phyloP scores from a whole-genome alignment of 768 basidiomycete genomes.

The Xerocomellus intermedius region DNA sequence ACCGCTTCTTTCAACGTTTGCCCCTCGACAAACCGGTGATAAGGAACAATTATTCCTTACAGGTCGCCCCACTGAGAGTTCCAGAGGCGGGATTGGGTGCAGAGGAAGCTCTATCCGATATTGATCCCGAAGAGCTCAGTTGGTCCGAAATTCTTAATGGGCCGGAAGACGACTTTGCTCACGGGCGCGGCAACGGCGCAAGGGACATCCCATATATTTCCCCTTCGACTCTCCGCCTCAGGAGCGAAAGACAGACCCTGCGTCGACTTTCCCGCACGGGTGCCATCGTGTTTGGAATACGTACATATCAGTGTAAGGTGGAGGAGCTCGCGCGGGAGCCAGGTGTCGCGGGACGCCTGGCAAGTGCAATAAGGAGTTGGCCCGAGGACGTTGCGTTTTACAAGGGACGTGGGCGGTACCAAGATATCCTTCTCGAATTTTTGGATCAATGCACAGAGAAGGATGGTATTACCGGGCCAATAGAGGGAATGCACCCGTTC shows the following conservation, averaged over 20 bases:
- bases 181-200: conserved; percentile 21
- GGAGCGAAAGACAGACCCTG: conserved; percentile 71
- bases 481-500: conserved; percentile 15
- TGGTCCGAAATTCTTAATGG: conserved; percentile 60
- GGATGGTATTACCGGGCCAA: conserved; percentile 16
- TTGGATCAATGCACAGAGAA: conserved; percentile 24
- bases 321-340: conserved; percentile 52
- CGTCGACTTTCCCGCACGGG: conserved; percentile 63
- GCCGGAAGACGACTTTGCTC: conserved; percentile 46
- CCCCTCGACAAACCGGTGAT: conserved; percentile 67
- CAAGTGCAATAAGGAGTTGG: conserved; percentile 67
- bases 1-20: conserved; percentile 69
- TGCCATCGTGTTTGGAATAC: conserved; percentile 69
- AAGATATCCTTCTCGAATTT: conserved; percentile 25
- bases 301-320: conserved; percentile 61
- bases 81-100: not conserved
- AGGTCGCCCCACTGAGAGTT: conserved; percentile 31
- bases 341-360: conserved; percentile 62
- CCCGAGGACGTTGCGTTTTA: conserved; percentile 52
- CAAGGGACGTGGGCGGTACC: conserved; percentile 26
- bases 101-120: conserved; percentile 18
- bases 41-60: conserved; percentile 66
- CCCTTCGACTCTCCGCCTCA: conserved; percentile 50
- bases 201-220: conserved; percentile 17
- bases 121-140: conserved; percentile 65